A percentile compares a stretch with the other conserved stretches of the same genome.
These are phyloP conservation scores for Sclerotinia nivalis DNA, from an alignment of 2,329 filamentous ascomycete species.

Conservation along the genomic window DNA sequence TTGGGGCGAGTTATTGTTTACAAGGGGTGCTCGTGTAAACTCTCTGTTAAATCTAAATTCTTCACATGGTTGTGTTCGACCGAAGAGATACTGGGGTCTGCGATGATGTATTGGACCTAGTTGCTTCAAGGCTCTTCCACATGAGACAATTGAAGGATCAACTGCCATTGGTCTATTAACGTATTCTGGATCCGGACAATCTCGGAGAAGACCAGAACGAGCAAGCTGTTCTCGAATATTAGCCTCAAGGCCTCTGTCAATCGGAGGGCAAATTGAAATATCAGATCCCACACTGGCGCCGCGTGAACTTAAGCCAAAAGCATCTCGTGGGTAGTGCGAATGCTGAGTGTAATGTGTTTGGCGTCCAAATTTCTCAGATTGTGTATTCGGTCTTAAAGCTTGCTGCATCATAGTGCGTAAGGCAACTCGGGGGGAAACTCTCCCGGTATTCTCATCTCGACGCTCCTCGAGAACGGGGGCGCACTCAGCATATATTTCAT, in stretches of 20 bases:
- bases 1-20: background rate
- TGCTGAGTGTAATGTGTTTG: slow-evolving; percentile 1
- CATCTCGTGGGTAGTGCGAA: background rate
- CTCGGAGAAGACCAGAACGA: slow-evolving; percentile 19
- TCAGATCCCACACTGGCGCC: slow-evolving; percentile 1
- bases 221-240: slow-evolving; percentile 20
- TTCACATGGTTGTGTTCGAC: background rate
- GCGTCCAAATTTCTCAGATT: background rate
- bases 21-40: background rate
- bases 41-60: background rate
- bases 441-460: background rate
- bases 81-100: slow-evolving; percentile 9
- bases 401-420: slow-evolving; percentile 20
- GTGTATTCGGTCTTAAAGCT: background rate
- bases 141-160: slow-evolving; percentile 35
- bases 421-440: slow-evolving; percentile 14
- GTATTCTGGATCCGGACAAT: slow-evolving; percentile 23
- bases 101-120: background rate
- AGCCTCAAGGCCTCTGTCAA: slow-evolving; percentile 20
- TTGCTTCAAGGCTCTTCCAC: slow-evolving; percentile 18
- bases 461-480: background rate
- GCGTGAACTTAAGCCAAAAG: background rate
- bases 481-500: slow-evolving; percentile 3
- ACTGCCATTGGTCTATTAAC: slow-evolving; percentile 11
- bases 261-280: background rate